Percentiles rank a stretch among this genome's conserved stretches.
These are phyloP conservation scores for Vitis rupestris DNA, from an alignment of 164 flowering plant species.

Conservation along the genomic window DNA sequence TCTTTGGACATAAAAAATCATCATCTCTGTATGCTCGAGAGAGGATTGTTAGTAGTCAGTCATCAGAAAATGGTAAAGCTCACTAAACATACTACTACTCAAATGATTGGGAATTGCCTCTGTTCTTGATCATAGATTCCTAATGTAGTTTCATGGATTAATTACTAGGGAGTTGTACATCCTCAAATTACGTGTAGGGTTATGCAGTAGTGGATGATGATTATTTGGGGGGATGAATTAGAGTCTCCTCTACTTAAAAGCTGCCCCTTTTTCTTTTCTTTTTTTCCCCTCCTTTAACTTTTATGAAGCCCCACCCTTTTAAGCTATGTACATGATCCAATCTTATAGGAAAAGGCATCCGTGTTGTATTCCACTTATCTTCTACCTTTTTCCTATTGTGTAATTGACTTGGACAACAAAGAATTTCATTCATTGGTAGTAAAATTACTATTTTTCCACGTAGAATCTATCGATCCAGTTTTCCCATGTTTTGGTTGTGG, in stretches of 20 bases:
- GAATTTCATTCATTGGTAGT: background rate
- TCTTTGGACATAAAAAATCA: no score
- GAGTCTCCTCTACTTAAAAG: background rate
- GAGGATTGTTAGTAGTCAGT: no score
- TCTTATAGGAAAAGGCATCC: background rate
- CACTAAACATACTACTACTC: background rate
- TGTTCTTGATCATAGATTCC: background rate
- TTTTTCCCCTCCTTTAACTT: background rate
- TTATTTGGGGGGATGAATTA: background rate
- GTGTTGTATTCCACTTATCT: background rate
- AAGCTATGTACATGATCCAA: slow-evolving; percentile 7
- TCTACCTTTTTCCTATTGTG: background rate
- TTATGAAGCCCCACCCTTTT: slow-evolving; percentile 4
- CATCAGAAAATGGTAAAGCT: no score
- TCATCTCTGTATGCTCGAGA: no score
- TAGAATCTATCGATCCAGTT: no score
- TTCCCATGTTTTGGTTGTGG: no score
- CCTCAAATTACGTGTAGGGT: slow-evolving; percentile 8
- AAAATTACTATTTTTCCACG: no score
- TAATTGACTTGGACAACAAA: background rate
- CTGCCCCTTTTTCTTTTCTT: background rate
- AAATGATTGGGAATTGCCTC: background rate
- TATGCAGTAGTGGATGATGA: background rate
- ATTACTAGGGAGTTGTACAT: slow-evolving; percentile 2
- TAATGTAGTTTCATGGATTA: background rate